Conservation (phyloP, 768 basidiomycete genomes). For the Dendrothele bispora region DNA sequence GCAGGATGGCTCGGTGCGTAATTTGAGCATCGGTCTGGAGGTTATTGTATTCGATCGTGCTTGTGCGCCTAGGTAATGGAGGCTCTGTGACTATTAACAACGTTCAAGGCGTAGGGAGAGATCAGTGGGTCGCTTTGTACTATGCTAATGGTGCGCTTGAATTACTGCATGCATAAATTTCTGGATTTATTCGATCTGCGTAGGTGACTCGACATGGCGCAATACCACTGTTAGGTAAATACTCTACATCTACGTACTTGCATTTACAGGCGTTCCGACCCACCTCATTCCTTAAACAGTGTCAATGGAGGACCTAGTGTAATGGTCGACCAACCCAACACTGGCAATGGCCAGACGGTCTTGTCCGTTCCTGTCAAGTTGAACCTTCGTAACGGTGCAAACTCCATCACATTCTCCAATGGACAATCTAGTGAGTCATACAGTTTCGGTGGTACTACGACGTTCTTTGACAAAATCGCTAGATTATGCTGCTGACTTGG, state of each 20-base stretch:
- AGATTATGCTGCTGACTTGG: conserved; percentile 60
- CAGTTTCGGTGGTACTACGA: too few species aligned
- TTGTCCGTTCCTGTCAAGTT: conserved; percentile 59
- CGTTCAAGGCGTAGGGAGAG: conserved; percentile 51
- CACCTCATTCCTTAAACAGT: too few species aligned
- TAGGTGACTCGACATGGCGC: conserved; percentile 55
- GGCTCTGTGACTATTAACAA: conserved; percentile 57
- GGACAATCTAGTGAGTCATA: conserved; percentile 53
- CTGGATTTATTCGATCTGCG: background rate
- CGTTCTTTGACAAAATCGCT: too few species aligned
- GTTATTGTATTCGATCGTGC: background rate
- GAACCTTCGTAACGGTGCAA: conserved; percentile 46
- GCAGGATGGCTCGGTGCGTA: conserved; percentile 57
- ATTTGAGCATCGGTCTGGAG: too few species aligned
- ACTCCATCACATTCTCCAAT: conserved; percentile 49
- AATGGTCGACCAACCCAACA: conserved; percentile 58
- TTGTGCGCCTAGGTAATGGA: conserved; percentile 43
- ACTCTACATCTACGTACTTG: too few species aligned
- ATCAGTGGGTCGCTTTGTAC: conserved; percentile 63
- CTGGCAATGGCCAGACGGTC: conserved; percentile 52
- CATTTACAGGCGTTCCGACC: too few species aligned
- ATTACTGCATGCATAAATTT: background rate
- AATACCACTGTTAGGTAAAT: conserved; percentile 58
- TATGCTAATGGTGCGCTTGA: conserved; percentile 50
- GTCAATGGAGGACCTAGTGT: conserved; percentile 57